Evolutionary conservation across 495 filamentous ascomycete genomes (phyloP), one percentile per base, ranked within the genome.

Genomic region (Barbatosphaeria neglecta): DNA sequence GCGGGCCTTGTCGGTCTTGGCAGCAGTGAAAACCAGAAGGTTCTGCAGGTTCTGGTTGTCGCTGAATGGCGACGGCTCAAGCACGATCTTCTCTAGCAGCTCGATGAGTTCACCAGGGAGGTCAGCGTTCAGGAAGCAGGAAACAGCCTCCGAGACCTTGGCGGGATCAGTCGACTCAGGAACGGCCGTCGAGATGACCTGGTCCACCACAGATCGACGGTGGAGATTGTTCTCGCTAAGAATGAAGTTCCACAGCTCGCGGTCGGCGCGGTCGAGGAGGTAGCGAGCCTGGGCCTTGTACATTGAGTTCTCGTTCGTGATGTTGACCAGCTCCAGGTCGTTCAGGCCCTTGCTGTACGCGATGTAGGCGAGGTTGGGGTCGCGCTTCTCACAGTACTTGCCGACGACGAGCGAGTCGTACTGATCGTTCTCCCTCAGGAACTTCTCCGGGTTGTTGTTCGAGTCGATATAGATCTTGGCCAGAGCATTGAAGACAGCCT

Each of bases 381-480:
- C 93, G 27, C 92, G 86, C 76, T 95, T 95, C 71, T 95, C 92
- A 62, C 93, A 99, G 73, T 99, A 99, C 66, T 96, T 95, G 55
- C 93, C 93, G 50, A 99, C 87, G 18, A 72, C 80, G 35, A 96
- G 68, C 3, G 93, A 82, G 64, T 99, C 93, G 57, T 99, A 99
- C 63, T 92, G 79, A 54, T 96, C 87, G 62, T 97, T 99, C 68
- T 97, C 92, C 72, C 88, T 94, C 40, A 99, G 73, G 75, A 99
- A 99, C 60, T 87, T 90, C 76, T 99, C 93, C 0, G 93, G 93
- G 61, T 95, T 88, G 68, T 95, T 96, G 74, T 99, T 99, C 63
- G 84, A 90, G 65, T 97, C 93, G 52, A 99, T 99, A 70, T 99
- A 99, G 51, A 99, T 97, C 83, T 99, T 99, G 7, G 93, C 93